Conservation (phyloP, 2,329 filamentous ascomycete genomes). For the Elsinoe necatrix region DNA sequence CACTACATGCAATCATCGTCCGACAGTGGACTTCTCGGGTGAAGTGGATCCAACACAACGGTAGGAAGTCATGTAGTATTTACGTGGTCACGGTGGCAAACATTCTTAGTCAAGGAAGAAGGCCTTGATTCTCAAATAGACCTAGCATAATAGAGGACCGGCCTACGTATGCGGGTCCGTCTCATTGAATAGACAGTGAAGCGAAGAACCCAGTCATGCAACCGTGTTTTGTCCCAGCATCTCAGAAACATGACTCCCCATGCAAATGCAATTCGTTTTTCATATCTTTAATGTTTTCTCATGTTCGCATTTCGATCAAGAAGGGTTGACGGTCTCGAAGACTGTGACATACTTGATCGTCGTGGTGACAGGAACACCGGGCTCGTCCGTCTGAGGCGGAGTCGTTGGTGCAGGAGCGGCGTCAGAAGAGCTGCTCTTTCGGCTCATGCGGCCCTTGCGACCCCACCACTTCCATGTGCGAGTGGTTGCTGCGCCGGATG, state of each 20-base stretch:
- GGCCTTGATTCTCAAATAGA: not conserved
- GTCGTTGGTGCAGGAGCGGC: not conserved
- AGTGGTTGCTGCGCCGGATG: not conserved
- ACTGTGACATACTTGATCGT: constrained; percentile 5
- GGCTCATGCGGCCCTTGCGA: not conserved
- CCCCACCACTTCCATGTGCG: not conserved
- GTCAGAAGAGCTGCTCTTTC: not conserved
- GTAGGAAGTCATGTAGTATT: too few relatives aligned
- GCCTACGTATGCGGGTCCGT: constrained; percentile 1
- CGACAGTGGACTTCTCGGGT: too few relatives aligned
- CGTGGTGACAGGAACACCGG: not conserved
- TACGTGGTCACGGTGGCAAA: not conserved
- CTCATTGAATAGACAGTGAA: not conserved
- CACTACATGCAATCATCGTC: not conserved
- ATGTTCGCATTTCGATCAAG: not conserved
- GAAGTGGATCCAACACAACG: too few relatives aligned
- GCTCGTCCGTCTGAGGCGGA: not conserved
- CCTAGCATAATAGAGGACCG: not conserved
- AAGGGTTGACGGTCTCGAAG: not conserved
- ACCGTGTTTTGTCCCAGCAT: not conserved
- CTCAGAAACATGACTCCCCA: not conserved
- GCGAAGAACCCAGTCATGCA: not conserved
- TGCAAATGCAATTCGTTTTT: constrained; percentile 6
- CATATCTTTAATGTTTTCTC: not conserved
- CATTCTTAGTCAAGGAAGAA: not conserved